A percentile compares a stretch with the other conserved stretches of the same genome.
Evolutionary conservation across 192 early-diverging fungal species (phyloP).

Genomic region (Thamnidium elegans): DNA sequence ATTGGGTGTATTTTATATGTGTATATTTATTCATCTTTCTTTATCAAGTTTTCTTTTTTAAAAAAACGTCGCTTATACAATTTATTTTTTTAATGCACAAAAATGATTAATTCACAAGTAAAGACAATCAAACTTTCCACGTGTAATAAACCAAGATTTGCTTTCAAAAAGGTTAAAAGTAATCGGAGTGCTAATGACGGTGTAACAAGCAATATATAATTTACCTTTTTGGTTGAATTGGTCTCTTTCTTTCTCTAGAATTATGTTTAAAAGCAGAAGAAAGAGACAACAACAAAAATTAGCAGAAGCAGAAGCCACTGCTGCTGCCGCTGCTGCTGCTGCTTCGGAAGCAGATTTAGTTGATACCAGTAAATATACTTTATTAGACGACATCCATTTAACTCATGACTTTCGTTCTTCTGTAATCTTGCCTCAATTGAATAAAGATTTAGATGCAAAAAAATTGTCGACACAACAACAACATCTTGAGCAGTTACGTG

Average conservation of each 20-base stretch:
- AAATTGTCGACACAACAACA: slow-evolving; percentile 4
- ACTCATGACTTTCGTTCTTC: slow-evolving; percentile 19
- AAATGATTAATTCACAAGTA: no score
- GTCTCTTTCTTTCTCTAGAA: neutral
- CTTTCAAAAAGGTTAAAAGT: no score
- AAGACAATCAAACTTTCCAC: no score
- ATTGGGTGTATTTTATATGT: no score
- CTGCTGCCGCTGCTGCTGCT: neutral
- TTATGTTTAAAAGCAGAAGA: slow-evolving; percentile 23
- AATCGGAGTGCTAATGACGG: no score
- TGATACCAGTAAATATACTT: neutral
- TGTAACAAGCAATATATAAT: no score
- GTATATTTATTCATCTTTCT: no score
- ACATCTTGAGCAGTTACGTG: neutral
- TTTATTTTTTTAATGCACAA: no score
- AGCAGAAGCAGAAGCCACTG: neutral
- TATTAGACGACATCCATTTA: slow-evolving; percentile 16
- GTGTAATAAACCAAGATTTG: no score
- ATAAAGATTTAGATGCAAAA: neutral
- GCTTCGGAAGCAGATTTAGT: neutral
- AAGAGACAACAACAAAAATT: slow-evolving; percentile 15
- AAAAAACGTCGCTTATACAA: no score
- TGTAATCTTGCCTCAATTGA: slow-evolving; percentile 16
- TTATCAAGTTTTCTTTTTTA: no score
- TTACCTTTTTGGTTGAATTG: no score